These are phyloP conservation scores for Biscogniauxia mediterranea DNA, from an alignment of 2,329 filamentous ascomycete species.

Conservation along the genomic window DNA sequence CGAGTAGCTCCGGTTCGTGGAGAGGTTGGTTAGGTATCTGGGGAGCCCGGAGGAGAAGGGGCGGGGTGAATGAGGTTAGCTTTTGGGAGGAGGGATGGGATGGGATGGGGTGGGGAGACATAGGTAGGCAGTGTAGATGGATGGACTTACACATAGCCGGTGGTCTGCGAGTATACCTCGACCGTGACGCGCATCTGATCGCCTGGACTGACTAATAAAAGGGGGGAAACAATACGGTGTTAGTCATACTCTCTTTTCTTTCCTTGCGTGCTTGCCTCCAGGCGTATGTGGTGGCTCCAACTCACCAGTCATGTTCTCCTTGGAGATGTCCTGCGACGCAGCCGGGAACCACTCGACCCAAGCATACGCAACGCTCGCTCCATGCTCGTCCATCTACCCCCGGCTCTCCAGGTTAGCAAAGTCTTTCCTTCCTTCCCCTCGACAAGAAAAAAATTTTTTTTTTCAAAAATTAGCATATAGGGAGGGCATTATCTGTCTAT, in stretches of 20 bases:
- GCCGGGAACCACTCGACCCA: constrained; percentile 11
- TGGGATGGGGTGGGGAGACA: no score
- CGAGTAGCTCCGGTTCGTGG: constrained; percentile 2
- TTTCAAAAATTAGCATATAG: background rate
- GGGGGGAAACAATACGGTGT: no score
- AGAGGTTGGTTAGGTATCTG: constrained; percentile 11
- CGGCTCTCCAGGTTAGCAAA: background rate
- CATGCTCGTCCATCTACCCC: constrained; percentile 3
- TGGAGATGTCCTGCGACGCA: background rate
- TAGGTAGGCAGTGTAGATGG: no score
- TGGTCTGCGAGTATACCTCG: constrained; percentile 5
- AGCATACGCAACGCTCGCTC: background rate
- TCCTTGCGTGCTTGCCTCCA: no score
- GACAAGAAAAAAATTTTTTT: background rate
- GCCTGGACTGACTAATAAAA: constrained; percentile 1
- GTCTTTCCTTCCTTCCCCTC: background rate
- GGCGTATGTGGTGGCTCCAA: background rate
- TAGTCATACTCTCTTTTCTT: no score
- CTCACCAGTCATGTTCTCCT: constrained; percentile 1
- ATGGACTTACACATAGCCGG: constrained; percentile 8
- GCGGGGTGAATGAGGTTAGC: background rate
- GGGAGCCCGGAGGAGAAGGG: background rate
- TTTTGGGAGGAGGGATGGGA: background rate
- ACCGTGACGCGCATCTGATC: constrained; percentile 5
- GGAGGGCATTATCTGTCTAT: no score